Percentiles rank a stretch among this genome's conserved stretches.
phyloP scores from a whole-genome alignment of 169 alveolate species.

The Babesia microti region DNA sequence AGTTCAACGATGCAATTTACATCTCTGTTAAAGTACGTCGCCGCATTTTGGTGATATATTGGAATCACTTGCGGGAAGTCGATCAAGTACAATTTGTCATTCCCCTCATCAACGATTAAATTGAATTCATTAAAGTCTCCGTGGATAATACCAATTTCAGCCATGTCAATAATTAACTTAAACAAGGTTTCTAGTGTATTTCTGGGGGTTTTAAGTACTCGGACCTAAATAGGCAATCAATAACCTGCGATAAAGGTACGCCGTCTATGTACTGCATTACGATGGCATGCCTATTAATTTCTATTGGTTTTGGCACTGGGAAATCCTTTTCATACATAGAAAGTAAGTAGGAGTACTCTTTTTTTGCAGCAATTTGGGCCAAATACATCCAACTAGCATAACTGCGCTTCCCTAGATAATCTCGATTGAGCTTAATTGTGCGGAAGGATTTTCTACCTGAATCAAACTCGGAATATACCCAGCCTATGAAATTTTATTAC shows the following conservation, averaged over 20 bases:
- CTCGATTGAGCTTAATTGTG: constrained; percentile 93
- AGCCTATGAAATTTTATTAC: constrained; percentile 59
- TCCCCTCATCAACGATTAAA: constrained; percentile 72
- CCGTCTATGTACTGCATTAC: constrained; percentile 92
- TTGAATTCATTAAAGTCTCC: constrained; percentile 98
- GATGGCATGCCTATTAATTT: constrained; percentile 93
- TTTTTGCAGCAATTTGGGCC: constrained; percentile 94
- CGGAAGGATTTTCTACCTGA: constrained; percentile 91
- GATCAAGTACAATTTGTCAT: constrained; percentile 75
- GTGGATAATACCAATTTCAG: constrained; percentile 92
- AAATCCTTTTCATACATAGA: constrained; percentile 86
- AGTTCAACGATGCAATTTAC: constrained; percentile 80
- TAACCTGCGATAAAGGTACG: constrained; percentile 80
- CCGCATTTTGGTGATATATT: constrained; percentile 87
- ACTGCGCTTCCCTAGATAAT: constrained; percentile 88
- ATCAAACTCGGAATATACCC: constrained; percentile 13
- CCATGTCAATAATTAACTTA: constrained; percentile 74
- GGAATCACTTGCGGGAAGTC: constrained; percentile 98
- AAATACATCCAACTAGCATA: constrained; percentile 96
- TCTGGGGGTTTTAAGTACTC: constrained; percentile 27
- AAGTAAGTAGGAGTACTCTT: constrained; percentile 92
- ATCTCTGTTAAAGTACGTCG: constrained; percentile 85
- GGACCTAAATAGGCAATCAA: constrained; percentile 18
- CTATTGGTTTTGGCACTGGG: constrained; percentile 94
- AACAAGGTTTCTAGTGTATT: constrained; percentile 50